Evolutionary conservation across 176 grass and related monocot genomes (phyloP).

Genomic region (Aegilops sharonensis): DNA sequence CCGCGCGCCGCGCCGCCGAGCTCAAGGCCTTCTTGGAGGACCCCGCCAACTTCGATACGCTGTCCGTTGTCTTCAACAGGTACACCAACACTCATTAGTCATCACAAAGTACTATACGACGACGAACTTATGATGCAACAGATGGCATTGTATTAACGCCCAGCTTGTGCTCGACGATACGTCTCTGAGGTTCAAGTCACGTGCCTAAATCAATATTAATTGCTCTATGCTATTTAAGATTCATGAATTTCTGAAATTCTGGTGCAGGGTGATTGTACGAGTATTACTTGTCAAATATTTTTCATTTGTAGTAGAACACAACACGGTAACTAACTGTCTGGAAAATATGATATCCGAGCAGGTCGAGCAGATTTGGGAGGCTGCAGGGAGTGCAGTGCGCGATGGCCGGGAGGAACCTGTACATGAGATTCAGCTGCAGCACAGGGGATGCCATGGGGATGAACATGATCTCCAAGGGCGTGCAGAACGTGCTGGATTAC

Average conservation of each 20-base stretch:
- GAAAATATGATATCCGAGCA: constrained; percentile 34
- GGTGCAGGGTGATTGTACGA: not conserved
- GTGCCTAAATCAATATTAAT: not conserved
- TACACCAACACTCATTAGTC: constrained; percentile 14
- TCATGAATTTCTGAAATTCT: not conserved
- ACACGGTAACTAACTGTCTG: not conserved
- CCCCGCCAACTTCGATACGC: constrained; percentile 67
- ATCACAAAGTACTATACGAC: not conserved
- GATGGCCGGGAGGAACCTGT: constrained; percentile 87
- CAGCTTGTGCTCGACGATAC: not conserved
- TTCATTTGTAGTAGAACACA: not conserved
- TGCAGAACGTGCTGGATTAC: constrained; percentile 85
- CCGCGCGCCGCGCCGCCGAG: constrained; percentile 59
- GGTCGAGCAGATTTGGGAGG: constrained; percentile 86
- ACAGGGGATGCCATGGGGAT: constrained; percentile 99
- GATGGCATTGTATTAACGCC: not conserved
- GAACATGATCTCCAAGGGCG: constrained; percentile 98
- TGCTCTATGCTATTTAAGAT: not conserved
- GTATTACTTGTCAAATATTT: not conserved
- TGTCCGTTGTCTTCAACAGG: constrained; percentile 85
- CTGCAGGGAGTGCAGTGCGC: constrained; percentile 75
- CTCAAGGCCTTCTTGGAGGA: constrained; percentile 88
- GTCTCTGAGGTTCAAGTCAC: not conserved
- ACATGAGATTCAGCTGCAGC: constrained; percentile 89
- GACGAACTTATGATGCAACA: not conserved